Conservation (phyloP, 257 asterid genomes). For the Haberlea rhodopensis region DNA sequence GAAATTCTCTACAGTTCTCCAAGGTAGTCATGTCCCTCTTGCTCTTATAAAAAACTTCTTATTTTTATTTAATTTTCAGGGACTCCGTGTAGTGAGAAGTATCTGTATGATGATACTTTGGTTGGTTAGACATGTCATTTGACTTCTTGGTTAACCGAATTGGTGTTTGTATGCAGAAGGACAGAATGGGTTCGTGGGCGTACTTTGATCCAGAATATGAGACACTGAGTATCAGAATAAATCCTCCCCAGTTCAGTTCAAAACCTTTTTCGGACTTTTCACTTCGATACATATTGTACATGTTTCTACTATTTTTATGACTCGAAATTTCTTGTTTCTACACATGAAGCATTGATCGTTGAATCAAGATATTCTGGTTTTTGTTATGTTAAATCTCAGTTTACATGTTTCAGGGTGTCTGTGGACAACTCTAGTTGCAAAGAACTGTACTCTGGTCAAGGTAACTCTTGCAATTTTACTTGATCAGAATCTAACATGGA, state of each 20-base stretch:
- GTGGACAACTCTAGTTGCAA: conserved; percentile 86
- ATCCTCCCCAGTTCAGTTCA: conserved; percentile 86
- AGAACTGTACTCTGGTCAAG: conserved; percentile 87
- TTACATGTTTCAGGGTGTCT: conserved; percentile 69
- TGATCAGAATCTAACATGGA: background rate
- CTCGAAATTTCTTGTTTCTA: background rate
- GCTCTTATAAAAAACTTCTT: conserved; percentile 3
- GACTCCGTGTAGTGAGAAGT: background rate
- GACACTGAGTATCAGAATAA: conserved; percentile 87
- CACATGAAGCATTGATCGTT: background rate
- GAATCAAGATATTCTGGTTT: conserved; percentile 18
- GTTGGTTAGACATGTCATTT: background rate
- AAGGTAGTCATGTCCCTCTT: conserved; percentile 30
- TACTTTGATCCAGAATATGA: conserved; percentile 99
- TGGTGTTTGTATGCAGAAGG: conserved; percentile 42
- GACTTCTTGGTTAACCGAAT: conserved; percentile 15
- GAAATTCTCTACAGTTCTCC: conserved; percentile 30
- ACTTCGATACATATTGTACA: conserved; percentile 17
- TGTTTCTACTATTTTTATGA: conserved; percentile 5
- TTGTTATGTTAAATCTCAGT: conserved; percentile 17
- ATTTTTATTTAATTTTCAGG: background rate
- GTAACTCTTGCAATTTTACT: conserved; percentile 34
- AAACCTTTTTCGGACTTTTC: conserved; percentile 14
- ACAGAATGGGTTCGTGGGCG: conserved; percentile 76
- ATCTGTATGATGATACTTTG: background rate